Evolutionary conservation across 2,329 filamentous ascomycete species (phyloP).

Genomic region (Annulohypoxylon truncatum): DNA sequence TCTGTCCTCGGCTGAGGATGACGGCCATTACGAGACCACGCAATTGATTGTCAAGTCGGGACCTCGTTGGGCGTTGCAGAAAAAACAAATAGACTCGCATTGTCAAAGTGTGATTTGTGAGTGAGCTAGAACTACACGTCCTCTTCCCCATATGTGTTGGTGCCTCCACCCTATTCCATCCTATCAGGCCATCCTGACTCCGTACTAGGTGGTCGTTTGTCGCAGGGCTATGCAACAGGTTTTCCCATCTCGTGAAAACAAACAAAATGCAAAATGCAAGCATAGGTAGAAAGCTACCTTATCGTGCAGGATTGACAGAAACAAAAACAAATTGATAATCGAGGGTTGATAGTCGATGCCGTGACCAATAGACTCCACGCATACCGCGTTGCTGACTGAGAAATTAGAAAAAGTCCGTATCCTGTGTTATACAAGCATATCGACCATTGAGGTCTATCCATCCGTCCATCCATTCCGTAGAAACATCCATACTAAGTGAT

Average conservation of each 20-base stretch:
- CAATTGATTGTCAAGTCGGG: background rate
- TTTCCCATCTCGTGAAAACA: background rate
- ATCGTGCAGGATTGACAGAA: conserved; percentile 4
- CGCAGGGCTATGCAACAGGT: background rate
- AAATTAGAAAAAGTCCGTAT: conserved; percentile 18
- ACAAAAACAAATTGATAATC: background rate
- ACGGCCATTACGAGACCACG: background rate
- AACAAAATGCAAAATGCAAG: background rate
- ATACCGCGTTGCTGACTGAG: conserved; percentile 25
- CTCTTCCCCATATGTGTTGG: background rate
- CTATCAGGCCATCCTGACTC: conserved; percentile 6
- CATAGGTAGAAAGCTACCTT: background rate
- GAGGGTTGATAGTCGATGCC: conserved; percentile 1
- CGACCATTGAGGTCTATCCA: conserved; percentile 9
- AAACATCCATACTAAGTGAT: conserved; percentile 30
- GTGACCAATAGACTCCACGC: conserved; percentile 30
- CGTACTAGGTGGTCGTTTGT: background rate
- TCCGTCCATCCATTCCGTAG: conserved; percentile 28
- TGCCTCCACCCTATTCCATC: background rate
- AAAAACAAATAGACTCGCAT: conserved; percentile 12
- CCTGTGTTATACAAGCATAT: conserved; percentile 28
- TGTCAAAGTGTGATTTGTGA: background rate
- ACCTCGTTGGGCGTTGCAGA: background rate
- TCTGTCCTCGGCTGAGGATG: background rate
- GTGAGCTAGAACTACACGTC: background rate